A percentile compares a stretch with the other conserved stretches of the same genome.
phyloP scores from a whole-genome alignment of 2,329 filamentous ascomycete species.

The Colletotrichum coccodes region DNA sequence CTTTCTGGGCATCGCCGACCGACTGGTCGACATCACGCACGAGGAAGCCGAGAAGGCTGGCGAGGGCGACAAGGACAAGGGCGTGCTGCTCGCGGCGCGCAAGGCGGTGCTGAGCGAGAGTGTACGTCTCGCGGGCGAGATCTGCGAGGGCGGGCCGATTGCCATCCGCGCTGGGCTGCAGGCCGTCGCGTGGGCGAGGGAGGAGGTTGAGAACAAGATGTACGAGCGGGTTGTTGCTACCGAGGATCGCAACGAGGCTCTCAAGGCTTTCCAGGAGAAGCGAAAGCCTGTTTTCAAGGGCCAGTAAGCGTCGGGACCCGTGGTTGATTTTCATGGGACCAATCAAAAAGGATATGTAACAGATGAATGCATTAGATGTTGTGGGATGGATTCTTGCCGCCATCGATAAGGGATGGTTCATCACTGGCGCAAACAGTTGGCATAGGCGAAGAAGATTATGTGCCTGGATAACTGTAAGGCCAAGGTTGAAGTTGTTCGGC shows the following conservation, averaged over 20 bases:
- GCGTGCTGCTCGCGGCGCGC: conserved; percentile 67
- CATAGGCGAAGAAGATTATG: no score
- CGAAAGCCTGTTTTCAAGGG: conserved; percentile 69
- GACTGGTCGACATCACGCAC: conserved; percentile 80
- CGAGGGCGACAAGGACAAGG: conserved; percentile 44
- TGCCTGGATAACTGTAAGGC: no score
- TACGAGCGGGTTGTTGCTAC: conserved; percentile 87
- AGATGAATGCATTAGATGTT: no score
- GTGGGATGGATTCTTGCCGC: no score
- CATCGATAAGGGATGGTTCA: no score
- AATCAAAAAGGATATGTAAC: no score
- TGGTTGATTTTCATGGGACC: not conserved
- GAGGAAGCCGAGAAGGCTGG: conserved; percentile 49
- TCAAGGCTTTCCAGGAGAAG: conserved; percentile 81
- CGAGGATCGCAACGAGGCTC: conserved; percentile 87
- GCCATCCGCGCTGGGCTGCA: conserved; percentile 82
- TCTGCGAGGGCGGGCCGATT: conserved; percentile 89
- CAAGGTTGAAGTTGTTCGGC: no score
- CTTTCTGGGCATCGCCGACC: conserved; percentile 88
- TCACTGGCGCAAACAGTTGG: no score
- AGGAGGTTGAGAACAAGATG: conserved; percentile 86
- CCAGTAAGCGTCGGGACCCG: conserved; percentile 41
- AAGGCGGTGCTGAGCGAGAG: conserved; percentile 79
- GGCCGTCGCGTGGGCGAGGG: conserved; percentile 78
- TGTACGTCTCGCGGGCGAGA: conserved; percentile 81